Percentiles rank a stretch among this genome's conserved stretches.
Conservation (phyloP, 805 yeast genomes). For the Ogataea dorogensis region DNA sequence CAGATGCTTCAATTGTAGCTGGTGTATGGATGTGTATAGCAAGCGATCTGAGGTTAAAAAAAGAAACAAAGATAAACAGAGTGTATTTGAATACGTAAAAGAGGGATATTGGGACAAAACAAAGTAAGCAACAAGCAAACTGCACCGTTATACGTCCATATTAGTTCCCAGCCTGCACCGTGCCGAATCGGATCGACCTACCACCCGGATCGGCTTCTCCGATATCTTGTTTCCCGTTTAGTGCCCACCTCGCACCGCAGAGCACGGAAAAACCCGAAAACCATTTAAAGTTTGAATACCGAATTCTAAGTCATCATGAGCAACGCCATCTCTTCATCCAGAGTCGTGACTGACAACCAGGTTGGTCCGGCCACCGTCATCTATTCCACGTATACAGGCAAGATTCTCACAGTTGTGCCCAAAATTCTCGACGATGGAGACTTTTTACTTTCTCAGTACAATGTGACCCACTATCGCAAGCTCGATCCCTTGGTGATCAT, state of each 20-base stretch:
- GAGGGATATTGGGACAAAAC: too few species aligned
- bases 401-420: slow-evolving; percentile 52
- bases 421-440: slow-evolving; percentile 40
- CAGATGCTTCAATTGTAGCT: slow-evolving; percentile 24
- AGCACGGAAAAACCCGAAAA: slow-evolving; percentile 8
- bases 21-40: slow-evolving; percentile 10
- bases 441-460: slow-evolving; percentile 40
- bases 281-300: slow-evolving; percentile 1
- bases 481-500: slow-evolving; percentile 64
- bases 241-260: slow-evolving; percentile 7
- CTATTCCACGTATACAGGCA: slow-evolving; percentile 55
- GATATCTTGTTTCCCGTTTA: slow-evolving; percentile 7
- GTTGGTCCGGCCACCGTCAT: slow-evolving; percentile 62
- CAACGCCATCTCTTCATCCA: slow-evolving; percentile 59
- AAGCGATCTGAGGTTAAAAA: slow-evolving; percentile 2
- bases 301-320: slow-evolving; percentile 40
- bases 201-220: slow-evolving; percentile 1
- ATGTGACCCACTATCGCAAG: slow-evolving; percentile 45
- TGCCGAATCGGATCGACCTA: too few species aligned
- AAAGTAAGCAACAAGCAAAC: too few species aligned
- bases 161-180: too few species aligned
- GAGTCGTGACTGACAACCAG: slow-evolving; percentile 50
- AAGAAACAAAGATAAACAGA: slow-evolving; percentile 13
- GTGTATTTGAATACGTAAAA: too few species aligned
- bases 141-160: too few species aligned